Conservation (phyloP, 352 stramenopile species). For the Phytophthora macrochlamydospora region DNA sequence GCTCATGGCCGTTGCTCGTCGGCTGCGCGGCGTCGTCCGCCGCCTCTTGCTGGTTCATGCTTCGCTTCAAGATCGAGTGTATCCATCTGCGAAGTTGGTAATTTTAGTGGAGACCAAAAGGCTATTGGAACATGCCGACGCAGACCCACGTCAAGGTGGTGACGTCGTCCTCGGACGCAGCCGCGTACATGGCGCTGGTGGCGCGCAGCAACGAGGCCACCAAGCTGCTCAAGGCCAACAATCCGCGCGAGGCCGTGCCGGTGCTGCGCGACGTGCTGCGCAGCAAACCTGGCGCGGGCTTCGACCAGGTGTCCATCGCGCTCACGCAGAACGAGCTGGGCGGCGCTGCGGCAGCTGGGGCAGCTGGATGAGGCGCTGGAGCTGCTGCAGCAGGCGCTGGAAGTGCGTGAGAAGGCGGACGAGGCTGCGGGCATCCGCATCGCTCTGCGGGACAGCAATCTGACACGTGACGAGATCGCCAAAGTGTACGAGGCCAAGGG, state of each 20-base stretch:
- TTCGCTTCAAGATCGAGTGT: not conserved
- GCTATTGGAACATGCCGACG: not conserved
- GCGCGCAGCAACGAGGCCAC: slow-evolving; percentile 49
- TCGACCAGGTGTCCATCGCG: slow-evolving; percentile 63
- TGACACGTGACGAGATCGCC: slow-evolving; percentile 72
- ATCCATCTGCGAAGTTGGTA: too few species aligned
- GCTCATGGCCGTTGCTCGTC: slow-evolving; percentile 2
- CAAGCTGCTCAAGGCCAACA: slow-evolving; percentile 41
- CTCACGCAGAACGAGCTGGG: slow-evolving; percentile 65
- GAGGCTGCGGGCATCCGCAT: slow-evolving; percentile 33
- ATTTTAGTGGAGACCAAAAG: too few species aligned
- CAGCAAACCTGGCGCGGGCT: slow-evolving; percentile 53
- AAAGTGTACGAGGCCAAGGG: slow-evolving; percentile 74
- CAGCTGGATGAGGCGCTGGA: slow-evolving; percentile 54
- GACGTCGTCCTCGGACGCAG: slow-evolving; percentile 34
- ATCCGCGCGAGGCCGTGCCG: slow-evolving; percentile 45
- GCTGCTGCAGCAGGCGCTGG: slow-evolving; percentile 49
- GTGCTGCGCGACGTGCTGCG: slow-evolving; percentile 52
- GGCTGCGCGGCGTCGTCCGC: not conserved
- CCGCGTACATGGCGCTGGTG: slow-evolving; percentile 57
- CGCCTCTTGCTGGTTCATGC: slow-evolving; percentile 26
- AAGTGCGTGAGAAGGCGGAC: slow-evolving; percentile 50
- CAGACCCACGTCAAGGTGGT: slow-evolving; percentile 31
- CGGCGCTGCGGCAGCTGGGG: slow-evolving; percentile 51
- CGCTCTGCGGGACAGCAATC: slow-evolving; percentile 60